A percentile compares a stretch with the other conserved stretches of the same genome.
phyloP scores from a whole-genome alignment of 2,329 filamentous ascomycete genomes.

The Diaporthe ilicicola region DNA sequence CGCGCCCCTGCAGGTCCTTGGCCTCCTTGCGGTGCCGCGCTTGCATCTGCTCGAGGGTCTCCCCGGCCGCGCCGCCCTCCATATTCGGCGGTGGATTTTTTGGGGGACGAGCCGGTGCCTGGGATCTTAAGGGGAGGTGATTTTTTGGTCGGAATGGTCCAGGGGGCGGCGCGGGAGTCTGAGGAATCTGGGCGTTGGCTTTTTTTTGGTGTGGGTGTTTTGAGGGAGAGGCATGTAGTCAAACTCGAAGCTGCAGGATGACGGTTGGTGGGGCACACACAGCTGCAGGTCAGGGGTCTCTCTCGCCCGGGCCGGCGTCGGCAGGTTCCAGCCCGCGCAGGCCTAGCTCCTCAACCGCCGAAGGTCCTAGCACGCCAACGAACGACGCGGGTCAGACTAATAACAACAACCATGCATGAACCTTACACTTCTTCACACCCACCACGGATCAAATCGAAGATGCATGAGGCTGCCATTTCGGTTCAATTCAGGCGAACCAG shows the following conservation, averaged over 20 bases:
- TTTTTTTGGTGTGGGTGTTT: not conserved
- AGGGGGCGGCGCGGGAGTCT: not conserved
- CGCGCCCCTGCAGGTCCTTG: slow-evolving; percentile 82
- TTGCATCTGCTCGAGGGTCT: slow-evolving; percentile 78
- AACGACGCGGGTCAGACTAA: not conserved
- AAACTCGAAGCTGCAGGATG: slow-evolving; percentile 4
- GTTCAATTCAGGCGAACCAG: slow-evolving; percentile 2
- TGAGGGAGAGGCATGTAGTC: slow-evolving; percentile 2
- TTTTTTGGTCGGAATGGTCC: not conserved
- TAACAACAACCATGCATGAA: slow-evolving; percentile 8
- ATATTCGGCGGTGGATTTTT: too few species aligned
- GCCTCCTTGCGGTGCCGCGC: slow-evolving; percentile 87
- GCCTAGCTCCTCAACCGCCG: not conserved
- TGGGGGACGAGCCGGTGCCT: not conserved
- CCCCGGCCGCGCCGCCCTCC: slow-evolving; percentile 36
- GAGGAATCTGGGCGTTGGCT: not conserved
- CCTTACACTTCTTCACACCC: not conserved
- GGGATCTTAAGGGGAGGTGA: too few species aligned
- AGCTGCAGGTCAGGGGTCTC: not conserved
- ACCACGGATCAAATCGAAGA: not conserved
- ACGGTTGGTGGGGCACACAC: not conserved
- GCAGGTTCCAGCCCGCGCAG: not conserved
- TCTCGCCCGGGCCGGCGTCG: slow-evolving; percentile 3
- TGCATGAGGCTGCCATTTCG: not conserved
- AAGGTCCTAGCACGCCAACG: not conserved